Evolutionary conservation across 352 stramenopile genomes (phyloP).

Genomic region (Globisporangium perplexum): DNA sequence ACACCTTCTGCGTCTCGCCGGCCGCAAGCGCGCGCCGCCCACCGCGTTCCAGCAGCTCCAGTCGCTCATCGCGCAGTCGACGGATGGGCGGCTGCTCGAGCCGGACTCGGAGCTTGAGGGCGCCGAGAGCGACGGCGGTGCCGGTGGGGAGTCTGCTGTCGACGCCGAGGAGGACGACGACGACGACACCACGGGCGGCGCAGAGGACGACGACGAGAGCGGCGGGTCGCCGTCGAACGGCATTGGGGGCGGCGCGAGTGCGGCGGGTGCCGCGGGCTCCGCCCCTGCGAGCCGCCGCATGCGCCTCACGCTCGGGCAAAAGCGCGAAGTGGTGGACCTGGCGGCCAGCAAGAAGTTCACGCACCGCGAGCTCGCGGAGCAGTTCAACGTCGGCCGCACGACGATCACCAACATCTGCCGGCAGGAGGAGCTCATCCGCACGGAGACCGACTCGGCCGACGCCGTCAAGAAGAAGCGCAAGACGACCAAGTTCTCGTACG

Average conservation of each 20-base stretch:
- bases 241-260: not conserved
- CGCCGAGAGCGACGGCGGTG: constrained; percentile 8
- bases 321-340: constrained; percentile 81
- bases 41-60: constrained; percentile 14
- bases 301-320: constrained; percentile 77
- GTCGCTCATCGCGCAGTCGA: constrained; percentile 13
- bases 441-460: constrained; percentile 82
- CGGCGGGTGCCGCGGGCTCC: constrained; percentile 15
- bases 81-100: constrained; percentile 8
- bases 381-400: constrained; percentile 73
- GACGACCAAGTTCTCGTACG: constrained; percentile 81
- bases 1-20: constrained; percentile 2
- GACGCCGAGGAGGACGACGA: constrained; percentile 12
- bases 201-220: not conserved
- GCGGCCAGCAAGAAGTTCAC: constrained; percentile 84
- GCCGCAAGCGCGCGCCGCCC: constrained; percentile 18
- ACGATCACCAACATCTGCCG: constrained; percentile 86
- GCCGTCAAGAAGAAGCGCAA: constrained; percentile 84
- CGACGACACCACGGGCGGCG: not conserved
- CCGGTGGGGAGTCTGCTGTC: constrained; percentile 14
- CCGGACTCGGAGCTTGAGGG: constrained; percentile 25
- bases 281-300: constrained; percentile 32
- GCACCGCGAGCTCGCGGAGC: constrained; percentile 74
- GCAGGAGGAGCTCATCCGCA: constrained; percentile 78
- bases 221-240: not conserved